Base-by-base conservation (phyloP, 805 yeast species). In the Wickerhamiella hasegawae region DNA sequence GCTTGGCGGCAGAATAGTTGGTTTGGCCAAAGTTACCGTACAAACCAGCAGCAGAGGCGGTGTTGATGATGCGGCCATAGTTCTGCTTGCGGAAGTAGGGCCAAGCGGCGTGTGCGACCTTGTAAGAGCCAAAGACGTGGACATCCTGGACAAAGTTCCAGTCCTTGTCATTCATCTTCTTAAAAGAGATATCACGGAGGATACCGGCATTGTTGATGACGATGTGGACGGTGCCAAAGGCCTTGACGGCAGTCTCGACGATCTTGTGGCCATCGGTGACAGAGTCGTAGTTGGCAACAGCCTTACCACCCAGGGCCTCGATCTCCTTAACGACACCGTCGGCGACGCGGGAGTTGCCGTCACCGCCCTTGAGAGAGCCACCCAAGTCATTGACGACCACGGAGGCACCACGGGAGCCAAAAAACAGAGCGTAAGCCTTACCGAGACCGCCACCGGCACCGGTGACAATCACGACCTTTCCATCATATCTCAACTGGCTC, bases 371-470 rank as follows among this genome's bases (percentile, higher is more conserved):
- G 35, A 81, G 61, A 18, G 85, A 65, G 21, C 94, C 92, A 38
- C 96, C 95, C 41, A 87, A 66, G 58, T 87, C 98, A 54, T 87
- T 87, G 22, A 87, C 94, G 18, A 87, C 94, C 25, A 87, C 95
- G 48, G 77, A 76, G 41, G 96, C 98, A 24, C 97, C 97, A 46
- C 94, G 68, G 40, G 73, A 63, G 29, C 93, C 97, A 58, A 68
- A 87, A 47, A 78, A 83, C 22, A 83, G 60, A 4, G 95, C 93
- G 58, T 87, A 87, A 33, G 73, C 73, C 49, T 69, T 79, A 18
- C 98, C 98, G 31, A 87, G 68, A 15, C 97, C 98, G 46, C 96
- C 97, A 44, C 98, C 98, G 32, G 96, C 90, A 23, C 98, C 98
- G 33, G 96, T 87, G 54, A 87, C 74, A 39, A 87, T 73, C 23